Conservation (phyloP, 1,284 basidiomycete genomes). For the Austropuccinia psidii region DNA sequence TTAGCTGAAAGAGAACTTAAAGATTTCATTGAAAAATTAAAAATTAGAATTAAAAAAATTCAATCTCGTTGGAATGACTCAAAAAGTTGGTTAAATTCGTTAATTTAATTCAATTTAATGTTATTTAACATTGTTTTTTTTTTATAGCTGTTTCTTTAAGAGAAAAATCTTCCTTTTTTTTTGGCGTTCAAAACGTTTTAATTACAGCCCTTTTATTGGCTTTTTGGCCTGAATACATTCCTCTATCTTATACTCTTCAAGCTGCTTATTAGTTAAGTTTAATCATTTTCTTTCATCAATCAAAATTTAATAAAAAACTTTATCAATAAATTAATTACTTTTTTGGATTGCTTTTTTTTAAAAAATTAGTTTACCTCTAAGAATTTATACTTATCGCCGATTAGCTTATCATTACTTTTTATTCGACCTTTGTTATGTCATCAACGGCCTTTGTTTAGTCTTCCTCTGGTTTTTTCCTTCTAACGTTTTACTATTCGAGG, state of each 20-base stretch:
- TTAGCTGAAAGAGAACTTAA: slow-evolving; percentile 41
- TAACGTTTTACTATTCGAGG: slow-evolving; percentile 42
- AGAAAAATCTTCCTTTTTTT: slow-evolving; percentile 43
- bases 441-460: slow-evolving; percentile 43
- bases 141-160: slow-evolving; percentile 12
- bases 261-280: slow-evolving; percentile 38
- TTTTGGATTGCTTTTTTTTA: neutral
- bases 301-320: neutral
- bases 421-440: slow-evolving; percentile 44
- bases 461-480: slow-evolving; percentile 45
- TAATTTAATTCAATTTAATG: neutral
- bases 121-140: neutral
- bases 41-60: slow-evolving; percentile 39
- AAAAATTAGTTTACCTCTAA: slow-evolving; percentile 41
- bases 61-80: slow-evolving; percentile 44
- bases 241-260: slow-evolving; percentile 43
- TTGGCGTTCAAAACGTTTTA: slow-evolving; percentile 45
- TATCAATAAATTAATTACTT: neutral
- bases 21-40: slow-evolving; percentile 40
- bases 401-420: slow-evolving; percentile 45
- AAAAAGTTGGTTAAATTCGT: slow-evolving; percentile 38
- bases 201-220: slow-evolving; percentile 43
- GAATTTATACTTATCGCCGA: slow-evolving; percentile 44
- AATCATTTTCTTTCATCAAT: neutral
- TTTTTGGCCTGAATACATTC: slow-evolving; percentile 43